Evolutionary conservation across 1,139 yeast species (phyloP).

Genomic region (Hanseniaspora sp.): DNA sequence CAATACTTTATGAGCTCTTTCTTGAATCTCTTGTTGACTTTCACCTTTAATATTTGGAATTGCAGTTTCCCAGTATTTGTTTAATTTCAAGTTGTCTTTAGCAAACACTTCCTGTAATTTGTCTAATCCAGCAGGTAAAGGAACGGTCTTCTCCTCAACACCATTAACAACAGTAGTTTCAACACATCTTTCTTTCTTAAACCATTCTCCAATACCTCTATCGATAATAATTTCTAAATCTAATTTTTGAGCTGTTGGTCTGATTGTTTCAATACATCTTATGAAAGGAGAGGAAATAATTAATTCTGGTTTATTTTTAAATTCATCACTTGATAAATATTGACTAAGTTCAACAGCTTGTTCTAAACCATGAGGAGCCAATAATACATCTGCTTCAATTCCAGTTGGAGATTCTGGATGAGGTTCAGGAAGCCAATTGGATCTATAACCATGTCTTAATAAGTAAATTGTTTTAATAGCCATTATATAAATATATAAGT

Average conservation of each 20-base stretch:
- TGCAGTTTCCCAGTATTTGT: slow-evolving; percentile 39
- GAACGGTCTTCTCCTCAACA: slow-evolving; percentile 28
- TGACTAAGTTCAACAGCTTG: slow-evolving; percentile 68
- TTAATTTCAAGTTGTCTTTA: slow-evolving; percentile 29
- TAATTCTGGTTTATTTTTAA: slow-evolving; percentile 40
- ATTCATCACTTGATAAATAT: slow-evolving; percentile 30
- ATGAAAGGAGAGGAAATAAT: slow-evolving; percentile 76
- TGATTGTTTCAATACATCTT: slow-evolving; percentile 75
- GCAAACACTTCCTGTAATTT: slow-evolving; percentile 43
- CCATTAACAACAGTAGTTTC: slow-evolving; percentile 11
- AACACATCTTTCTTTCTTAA: slow-evolving; percentile 41
- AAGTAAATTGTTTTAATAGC: slow-evolving; percentile 32
- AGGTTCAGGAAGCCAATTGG: slow-evolving; percentile 73
- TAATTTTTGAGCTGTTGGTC: slow-evolving; percentile 49
- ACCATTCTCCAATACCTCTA: slow-evolving; percentile 67
- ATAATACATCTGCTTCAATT: slow-evolving; percentile 67
- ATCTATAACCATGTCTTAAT: slow-evolving; percentile 61
- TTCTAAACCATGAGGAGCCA: slow-evolving; percentile 67
- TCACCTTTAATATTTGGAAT: slow-evolving; percentile 59
- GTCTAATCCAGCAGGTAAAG: slow-evolving; percentile 47
- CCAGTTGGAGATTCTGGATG: slow-evolving; percentile 71
- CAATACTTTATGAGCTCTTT: slow-evolving; percentile 45
- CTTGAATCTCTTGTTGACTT: slow-evolving; percentile 48
- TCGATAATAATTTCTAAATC: slow-evolving; percentile 53
- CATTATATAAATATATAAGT: slow-evolving; percentile 20